Base-by-base conservation (phyloP, 371 early-diverging fungal species). In the Gilbertella persicaria region DNA sequence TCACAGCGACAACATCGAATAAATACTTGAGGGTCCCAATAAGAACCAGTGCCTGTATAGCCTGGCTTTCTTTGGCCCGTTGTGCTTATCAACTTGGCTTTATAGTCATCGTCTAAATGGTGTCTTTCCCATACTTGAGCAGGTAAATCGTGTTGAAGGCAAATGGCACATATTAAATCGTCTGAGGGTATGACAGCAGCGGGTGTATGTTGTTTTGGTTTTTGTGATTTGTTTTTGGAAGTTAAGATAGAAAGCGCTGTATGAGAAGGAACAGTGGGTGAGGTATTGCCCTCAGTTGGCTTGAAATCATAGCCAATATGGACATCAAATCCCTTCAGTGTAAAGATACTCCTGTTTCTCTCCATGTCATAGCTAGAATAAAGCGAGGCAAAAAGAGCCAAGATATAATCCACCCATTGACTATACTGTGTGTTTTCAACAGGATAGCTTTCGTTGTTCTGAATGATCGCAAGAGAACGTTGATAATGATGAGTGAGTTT, bases 161-260 rank as follows among this genome's bases (percentile, higher is more conserved):
- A 60, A 13, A 57, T 45, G 21, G 36, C 38, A 16, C 62, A 62
- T 7, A 59, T 47, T 5, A 53, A 40, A 25, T 58, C 47, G 10
- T 55, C 41, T 21, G 50, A 44, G 5, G 52, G 45, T 17, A 14
- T 43, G n/a, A 47, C 20, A 13, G 41, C 47, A 25, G 20, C 12
- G 64, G 53, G 24, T 28, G 23, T 19, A 56, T 13, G 13, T 68
- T 50, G 7, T 50, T 52, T 2, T 67, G 62, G 41, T 68, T 54
- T 10, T 67, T 53, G 4, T 72, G 62, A 41, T 71, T 71, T 23
- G 63, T 57, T 40, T 64, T 58, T 69, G 3, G 77, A 61, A 53
- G 30, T 12, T 30, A 30, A 7, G 7, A 25, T 28, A 44, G 6
- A 44, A 26, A 26, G 16, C 28, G 14, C n/a, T n/a, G n/a, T n/a